Evolutionary conservation across 169 alveolate species (phyloP).

Genomic region (Toxoplasma gondii): DNA sequence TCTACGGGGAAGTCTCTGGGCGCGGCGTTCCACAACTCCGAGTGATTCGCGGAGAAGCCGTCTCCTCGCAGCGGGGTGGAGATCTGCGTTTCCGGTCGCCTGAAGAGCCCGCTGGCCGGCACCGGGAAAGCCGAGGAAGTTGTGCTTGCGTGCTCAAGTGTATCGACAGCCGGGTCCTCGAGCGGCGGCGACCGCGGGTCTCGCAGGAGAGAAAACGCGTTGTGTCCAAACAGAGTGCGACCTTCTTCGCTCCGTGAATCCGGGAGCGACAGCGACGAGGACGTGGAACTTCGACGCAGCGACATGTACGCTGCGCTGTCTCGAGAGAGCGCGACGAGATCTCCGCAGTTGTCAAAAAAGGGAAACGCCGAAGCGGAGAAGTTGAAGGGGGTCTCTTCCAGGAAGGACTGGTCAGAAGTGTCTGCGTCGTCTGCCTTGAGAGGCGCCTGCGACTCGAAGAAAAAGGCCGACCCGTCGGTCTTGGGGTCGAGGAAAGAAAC

Average conservation of each 20-base stretch:
- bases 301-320: background rate
- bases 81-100: too few species aligned
- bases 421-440: background rate
- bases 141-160: background rate
- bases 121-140: background rate
- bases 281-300: background rate
- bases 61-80: background rate
- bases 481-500: background rate
- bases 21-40: background rate
- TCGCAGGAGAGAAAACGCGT: background rate
- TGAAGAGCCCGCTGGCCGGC: background rate
- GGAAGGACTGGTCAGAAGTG: background rate
- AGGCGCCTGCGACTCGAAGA: background rate
- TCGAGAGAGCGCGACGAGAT: background rate
- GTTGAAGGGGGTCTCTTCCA: background rate
- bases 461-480: background rate
- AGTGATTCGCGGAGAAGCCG: background rate
- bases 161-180: background rate
- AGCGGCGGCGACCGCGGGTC: background rate
- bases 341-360: background rate
- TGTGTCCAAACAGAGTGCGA: background rate
- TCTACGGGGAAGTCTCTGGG: constrained; percentile 2
- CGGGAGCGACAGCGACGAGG: background rate
- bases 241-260: background rate
- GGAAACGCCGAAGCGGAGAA: background rate